These are phyloP conservation scores for Lichtheimia ramosa DNA, from an alignment of 371 early-diverging fungal species.

Conservation along the genomic window DNA sequence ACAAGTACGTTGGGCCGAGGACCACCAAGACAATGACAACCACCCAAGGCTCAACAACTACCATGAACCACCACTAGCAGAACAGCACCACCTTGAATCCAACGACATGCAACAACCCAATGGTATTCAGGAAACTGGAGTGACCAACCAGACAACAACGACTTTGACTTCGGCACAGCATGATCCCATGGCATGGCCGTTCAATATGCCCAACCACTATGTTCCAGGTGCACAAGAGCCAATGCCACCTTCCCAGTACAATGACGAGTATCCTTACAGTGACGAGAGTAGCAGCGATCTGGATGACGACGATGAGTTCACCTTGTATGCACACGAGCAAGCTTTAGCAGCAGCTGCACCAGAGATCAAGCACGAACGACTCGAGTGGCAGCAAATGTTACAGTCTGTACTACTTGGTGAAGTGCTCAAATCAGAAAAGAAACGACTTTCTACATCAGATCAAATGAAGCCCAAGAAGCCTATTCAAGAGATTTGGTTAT, in stretches of 20 bases:
- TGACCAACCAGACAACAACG: not conserved
- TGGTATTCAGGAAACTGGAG: not conserved
- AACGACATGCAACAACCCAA: conserved; percentile 1
- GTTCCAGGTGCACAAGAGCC: conserved; percentile 18
- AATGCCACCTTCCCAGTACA: not conserved
- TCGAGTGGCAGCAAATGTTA: conserved; percentile 87
- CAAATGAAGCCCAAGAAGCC: conserved; percentile 53
- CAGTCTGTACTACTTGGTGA: conserved; percentile 84
- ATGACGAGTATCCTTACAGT: conserved; percentile 12
- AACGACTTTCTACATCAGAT: conserved; percentile 61
- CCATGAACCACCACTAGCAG: not conserved
- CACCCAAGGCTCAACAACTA: not conserved
- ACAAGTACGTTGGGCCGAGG: conserved; percentile 34
- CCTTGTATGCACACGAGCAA: conserved; percentile 34
- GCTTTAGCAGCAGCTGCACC: conserved; percentile 30
- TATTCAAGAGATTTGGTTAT: conserved; percentile 76
- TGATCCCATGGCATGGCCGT: conserved; percentile 21
- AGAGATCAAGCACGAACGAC: conserved; percentile 67
- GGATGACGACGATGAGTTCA: conserved; percentile 35
- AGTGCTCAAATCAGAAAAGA: conserved; percentile 83
- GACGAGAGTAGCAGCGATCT: conserved; percentile 32
- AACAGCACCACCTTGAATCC: not conserved
- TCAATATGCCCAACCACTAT: conserved; percentile 11
- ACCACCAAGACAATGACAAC: conserved; percentile 16
- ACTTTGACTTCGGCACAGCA: conserved; percentile 22